phyloP scores from a whole-genome alignment of 805 yeast species.

The Kazachstania psychrophila region DNA sequence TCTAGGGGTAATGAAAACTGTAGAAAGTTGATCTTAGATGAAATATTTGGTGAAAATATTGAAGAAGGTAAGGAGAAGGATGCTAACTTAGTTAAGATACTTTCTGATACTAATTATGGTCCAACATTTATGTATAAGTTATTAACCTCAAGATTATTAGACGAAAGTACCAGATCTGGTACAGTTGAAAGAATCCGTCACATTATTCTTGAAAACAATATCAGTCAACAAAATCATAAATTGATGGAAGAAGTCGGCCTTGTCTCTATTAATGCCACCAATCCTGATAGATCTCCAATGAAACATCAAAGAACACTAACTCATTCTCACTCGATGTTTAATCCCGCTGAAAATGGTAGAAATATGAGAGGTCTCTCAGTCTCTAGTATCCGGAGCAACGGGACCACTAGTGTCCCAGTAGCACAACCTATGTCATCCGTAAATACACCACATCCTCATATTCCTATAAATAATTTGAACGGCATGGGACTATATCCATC shows the following conservation, averaged over 20 bases:
- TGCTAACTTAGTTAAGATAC: conserved; percentile 40
- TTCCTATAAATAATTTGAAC: not conserved
- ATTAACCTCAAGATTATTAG: conserved; percentile 54
- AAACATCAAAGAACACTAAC: conserved; percentile 1
- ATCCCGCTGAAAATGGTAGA: conserved; percentile 9
- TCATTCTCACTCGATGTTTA: not conserved
- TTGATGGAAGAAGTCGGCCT: conserved; percentile 89
- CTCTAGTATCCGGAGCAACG: conserved; percentile 21
- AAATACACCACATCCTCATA: too few species aligned
- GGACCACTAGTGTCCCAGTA: conserved; percentile 4
- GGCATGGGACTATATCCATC: not conserved
- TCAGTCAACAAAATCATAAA: conserved; percentile 66
- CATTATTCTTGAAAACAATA: conserved; percentile 50
- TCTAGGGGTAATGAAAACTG: conserved; percentile 54
- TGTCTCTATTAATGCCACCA: conserved; percentile 2
- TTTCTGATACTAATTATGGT: conserved; percentile 58
- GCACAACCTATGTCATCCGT: conserved; percentile 4
- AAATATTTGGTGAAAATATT: conserved; percentile 46
- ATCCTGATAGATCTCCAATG: conserved; percentile 3
- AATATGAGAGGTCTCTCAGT: conserved; percentile 23
- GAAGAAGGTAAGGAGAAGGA: not conserved
- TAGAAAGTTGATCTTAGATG: conserved; percentile 50
- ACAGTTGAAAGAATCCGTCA: conserved; percentile 55
- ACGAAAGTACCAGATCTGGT: conserved; percentile 44
- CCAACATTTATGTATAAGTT: conserved; percentile 72